Base-by-base conservation (phyloP, 2,329 filamentous ascomycete genomes). In the Chaetothyriales sp. region DNA sequence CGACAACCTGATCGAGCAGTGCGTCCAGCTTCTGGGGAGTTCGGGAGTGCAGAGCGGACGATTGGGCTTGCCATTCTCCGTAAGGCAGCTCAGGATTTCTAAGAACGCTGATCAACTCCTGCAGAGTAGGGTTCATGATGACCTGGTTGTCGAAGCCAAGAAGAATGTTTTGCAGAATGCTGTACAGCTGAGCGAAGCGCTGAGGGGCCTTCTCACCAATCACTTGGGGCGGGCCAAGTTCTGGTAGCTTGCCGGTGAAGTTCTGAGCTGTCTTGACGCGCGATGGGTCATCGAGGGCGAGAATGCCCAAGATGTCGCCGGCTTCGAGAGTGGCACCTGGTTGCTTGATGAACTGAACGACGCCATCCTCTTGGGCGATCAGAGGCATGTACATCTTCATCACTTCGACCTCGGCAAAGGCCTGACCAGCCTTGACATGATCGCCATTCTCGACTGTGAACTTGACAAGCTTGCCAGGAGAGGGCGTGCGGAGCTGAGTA, bases 321-420 rank as follows among this genome's bases (percentile, higher is more conserved):
- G 92, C 92, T 68, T 96, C 89, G 46, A 98, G 84, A 18, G 88
- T 93, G n/a, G 92, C 86, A 67, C 92, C 92, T 56, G 92, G 92
- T 72, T 96, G 92, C 79, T 98, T 98, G 76, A 98, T 95, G 62
- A 98, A 79, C 73, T 95, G 92, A 51, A 98, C 90, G 50, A 94
- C 78, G 74, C 92, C 92, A 62, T 95, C 92, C 68, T 98, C 92
- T 65, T 89, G 84, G 2, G 92, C 86, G 55, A 98, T 78, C 50
- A 98, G 77, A 63, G 92, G 92, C 92, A 98, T 98, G 78, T 96
- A 96, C 92, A 98, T 98, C 78, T 98, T 98, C 92, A 98, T 98
- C 70, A 98, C 92, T 71, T 98, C 92, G 43, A 98, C 90, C 69
- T 98, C 92, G 51, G 92, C 92, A 64, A 88, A 98, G 32, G 90